Evolutionary conservation across 2,329 filamentous ascomycete species (phyloP), one percentile per base, ranked within the genome.

Genomic region (Venturia asperata): DNA sequence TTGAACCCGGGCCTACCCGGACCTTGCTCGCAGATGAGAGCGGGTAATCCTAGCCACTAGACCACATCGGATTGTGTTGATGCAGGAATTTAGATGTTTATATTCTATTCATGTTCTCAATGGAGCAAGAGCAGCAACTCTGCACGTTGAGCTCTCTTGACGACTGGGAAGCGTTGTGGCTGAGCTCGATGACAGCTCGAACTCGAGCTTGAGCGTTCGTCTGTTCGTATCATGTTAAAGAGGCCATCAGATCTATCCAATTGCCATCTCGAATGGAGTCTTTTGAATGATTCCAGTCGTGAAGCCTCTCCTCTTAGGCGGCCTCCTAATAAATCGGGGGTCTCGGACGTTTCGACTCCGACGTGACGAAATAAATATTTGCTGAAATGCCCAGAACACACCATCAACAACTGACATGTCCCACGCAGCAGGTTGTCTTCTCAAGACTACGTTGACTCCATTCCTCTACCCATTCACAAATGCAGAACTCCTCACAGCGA

Each of bases 381-480:
- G 4, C 17, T 7, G 21, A 52, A 19, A 0, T 55, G 24, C 9
- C 21, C 10, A 30, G n/a, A 55, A 15, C 11, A 30, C 13, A 34
- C 5, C 24, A 61, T 42, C 17, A 42, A 2, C 58, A 6, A 21
- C 27, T 61, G 60, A 63, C 42, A 63, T 63, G 62, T 63, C 62
- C 24, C n/a, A 19, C n/a, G 42, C 27, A 43, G 9, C 63, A 41
- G 21, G n/a, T 11, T 58, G 34, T 58, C 63, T 58, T 5, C n/a
- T 58, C 17, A 47, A 58, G 42, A 43, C 30, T 19, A 66, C 62
- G 5, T 39, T 66, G 19, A 65, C 61, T 19, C 65, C 65, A 15
- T 66, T 66, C 42, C 65, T 66, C 19, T 66, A 66, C 41, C 65
- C 65, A 30, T 66, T 65, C 52, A 43, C 64, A 41, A 27, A 37